A percentile compares a stretch with the other conserved stretches of the same genome.
Evolutionary conservation across 345 rosid genomes (phyloP).

Genomic region (Punica granatum): DNA sequence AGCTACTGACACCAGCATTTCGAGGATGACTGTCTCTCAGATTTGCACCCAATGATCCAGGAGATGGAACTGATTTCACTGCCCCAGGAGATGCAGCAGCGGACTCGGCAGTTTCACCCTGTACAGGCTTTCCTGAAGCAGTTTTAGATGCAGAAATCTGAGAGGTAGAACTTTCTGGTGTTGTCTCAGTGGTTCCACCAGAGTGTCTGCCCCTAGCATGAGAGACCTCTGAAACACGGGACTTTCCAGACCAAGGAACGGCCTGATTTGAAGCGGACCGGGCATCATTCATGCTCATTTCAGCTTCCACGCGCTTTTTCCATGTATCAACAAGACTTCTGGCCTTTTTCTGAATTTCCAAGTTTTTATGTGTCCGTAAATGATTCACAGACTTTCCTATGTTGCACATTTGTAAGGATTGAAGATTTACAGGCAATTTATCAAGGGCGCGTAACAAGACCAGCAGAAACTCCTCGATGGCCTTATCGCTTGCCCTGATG

Average conservation of each 20-base stretch:
- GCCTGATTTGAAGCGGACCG: slow-evolving; percentile 56
- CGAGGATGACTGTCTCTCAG: slow-evolving; percentile 49
- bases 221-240: slow-evolving; percentile 51
- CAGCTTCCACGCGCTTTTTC: slow-evolving; percentile 94
- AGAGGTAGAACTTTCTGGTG: slow-evolving; percentile 39
- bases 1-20: slow-evolving; percentile 19
- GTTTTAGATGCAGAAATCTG: slow-evolving; percentile 45
- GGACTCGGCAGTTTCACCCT: slow-evolving; percentile 43
- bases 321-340: slow-evolving; percentile 88
- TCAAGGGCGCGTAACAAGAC: slow-evolving; percentile 79
- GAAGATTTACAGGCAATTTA: slow-evolving; percentile 82
- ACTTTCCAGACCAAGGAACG: slow-evolving; percentile 57
- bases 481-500: slow-evolving; percentile 57
- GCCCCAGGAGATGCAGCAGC: slow-evolving; percentile 49
- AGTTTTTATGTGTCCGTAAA: slow-evolving; percentile 64
- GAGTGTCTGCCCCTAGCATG: slow-evolving; percentile 43
- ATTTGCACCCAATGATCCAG: slow-evolving; percentile 29
- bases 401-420: slow-evolving; percentile 80
- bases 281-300: slow-evolving; percentile 57
- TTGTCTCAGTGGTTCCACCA: slow-evolving; percentile 51
- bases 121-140: slow-evolving; percentile 42
- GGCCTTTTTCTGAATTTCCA: slow-evolving; percentile 84
- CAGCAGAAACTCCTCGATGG: slow-evolving; percentile 65
- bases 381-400: slow-evolving; percentile 91
- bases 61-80: slow-evolving; percentile 37